Evolutionary conservation across 192 early-diverging fungal genomes (phyloP), one percentile per base, ranked within the genome.

Genomic region (Coemansia asiatica): DNA sequence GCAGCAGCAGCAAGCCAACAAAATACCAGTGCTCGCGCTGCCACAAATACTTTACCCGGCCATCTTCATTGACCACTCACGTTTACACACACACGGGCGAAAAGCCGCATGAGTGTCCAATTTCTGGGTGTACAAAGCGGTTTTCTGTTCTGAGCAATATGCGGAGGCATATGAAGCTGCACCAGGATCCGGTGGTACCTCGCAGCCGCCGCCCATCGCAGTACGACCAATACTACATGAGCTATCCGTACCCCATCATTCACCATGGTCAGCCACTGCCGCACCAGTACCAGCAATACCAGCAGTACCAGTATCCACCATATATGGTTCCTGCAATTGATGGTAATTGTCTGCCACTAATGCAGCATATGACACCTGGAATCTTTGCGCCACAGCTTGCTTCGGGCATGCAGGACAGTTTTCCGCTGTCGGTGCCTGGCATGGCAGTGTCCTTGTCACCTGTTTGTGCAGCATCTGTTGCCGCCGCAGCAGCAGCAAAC

Each of bases 1-100:
- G 31, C 4, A 33, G 31, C 31, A 93, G 89, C 82, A 93, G 97
- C 53, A 94, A 92, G 82, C 83, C 93, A 63, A 94, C 92, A 22
- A 85, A 90, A 54, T 90, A 89, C 62, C 71, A 78, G 56, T 91
- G 89, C 50, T 65, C 75, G 16, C 75, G 74, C 25, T 92, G 91
- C 56, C 40, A 67, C 23, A 92, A 91, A 48, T 59, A 61, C 16
- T 92, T 92, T 50, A 83, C 88, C 2, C 83, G 91, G 25, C 91
- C 91, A 0, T 88, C 87, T 7, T 87, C 89, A 0, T 63, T 90
- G 3, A 70, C 84, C 2, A 89, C 88, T 25, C 91, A 91, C 62
- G 87, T 85, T 19, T 85, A 85, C 63, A 88, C 89, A 0, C 91
- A 92, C 48, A 91, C 91, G 5, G 90, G 90, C 1, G 90, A 92